Evolutionary conservation across 345 rosid genomes (phyloP).

Genomic region (Salix exigua): DNA sequence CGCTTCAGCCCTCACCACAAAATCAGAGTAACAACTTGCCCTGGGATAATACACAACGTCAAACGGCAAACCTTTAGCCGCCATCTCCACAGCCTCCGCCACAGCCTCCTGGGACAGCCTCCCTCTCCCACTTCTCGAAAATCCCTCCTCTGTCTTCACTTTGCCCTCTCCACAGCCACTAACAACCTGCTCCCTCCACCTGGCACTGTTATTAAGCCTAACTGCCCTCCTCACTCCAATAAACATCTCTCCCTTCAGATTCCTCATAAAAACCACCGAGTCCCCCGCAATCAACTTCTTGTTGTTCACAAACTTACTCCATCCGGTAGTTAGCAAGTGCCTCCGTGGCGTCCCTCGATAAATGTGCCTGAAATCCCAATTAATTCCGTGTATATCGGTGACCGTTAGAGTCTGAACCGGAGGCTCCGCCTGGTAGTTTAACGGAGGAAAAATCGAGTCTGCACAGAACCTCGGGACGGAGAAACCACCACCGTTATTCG

Average conservation of each 20-base stretch:
- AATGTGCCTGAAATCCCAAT: conserved; percentile 84
- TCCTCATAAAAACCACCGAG: conserved; percentile 79
- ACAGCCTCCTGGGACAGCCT: conserved; percentile 48
- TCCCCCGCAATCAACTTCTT: conserved; percentile 93
- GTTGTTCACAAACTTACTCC: conserved; percentile 87
- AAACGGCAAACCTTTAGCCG: conserved; percentile 52
- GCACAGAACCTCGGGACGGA: conserved; percentile 94
- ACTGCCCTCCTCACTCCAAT: conserved; percentile 62
- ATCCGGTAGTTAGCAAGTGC: conserved; percentile 84
- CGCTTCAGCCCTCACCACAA: conserved; percentile 69
- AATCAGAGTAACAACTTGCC: conserved; percentile 61
- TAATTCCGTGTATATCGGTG: conserved; percentile 63
- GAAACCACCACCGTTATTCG: conserved; percentile 94
- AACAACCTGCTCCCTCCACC: conserved; percentile 48
- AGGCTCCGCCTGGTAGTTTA: conserved; percentile 73
- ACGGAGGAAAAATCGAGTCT: conserved; percentile 73
- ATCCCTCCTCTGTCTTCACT: conserved; percentile 19
- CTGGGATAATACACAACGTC: conserved; percentile 79
- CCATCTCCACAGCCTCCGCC: conserved; percentile 50
- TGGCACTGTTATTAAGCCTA: conserved; percentile 25
- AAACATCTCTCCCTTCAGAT: conserved; percentile 46
- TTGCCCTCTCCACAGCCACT: conserved; percentile 16
- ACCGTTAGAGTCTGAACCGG: conserved; percentile 68
- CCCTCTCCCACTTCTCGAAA: conserved; percentile 42
- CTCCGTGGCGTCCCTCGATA: conserved; percentile 87